A percentile compares a stretch with the other conserved stretches of the same genome.
These are phyloP conservation scores for Bacterosira constricta DNA, from an alignment of 108 stramenopile genomes.

Conservation along the genomic window DNA sequence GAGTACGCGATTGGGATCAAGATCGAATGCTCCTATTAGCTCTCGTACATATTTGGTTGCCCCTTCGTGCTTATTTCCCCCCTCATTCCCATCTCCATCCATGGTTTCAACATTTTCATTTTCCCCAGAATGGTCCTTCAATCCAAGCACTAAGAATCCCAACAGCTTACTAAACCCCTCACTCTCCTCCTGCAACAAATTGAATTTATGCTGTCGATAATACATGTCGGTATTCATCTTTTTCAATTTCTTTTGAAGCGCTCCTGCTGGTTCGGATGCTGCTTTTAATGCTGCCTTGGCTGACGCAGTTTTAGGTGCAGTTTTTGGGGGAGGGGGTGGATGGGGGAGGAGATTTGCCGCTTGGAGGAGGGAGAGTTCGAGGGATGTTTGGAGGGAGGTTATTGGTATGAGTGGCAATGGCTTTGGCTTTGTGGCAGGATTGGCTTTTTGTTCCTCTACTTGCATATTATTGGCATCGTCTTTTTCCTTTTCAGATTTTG, in stretches of 20 bases:
- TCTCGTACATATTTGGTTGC: slow-evolving; percentile 19
- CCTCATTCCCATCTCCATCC: neutral
- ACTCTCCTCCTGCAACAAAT: slow-evolving; percentile 92
- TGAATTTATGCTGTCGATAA: slow-evolving; percentile 94
- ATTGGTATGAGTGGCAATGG: slow-evolving; percentile 28
- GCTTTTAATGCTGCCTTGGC: neutral
- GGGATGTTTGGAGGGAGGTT: slow-evolving; percentile 22
- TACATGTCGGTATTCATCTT: slow-evolving; percentile 85
- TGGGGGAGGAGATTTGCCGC: slow-evolving; percentile 26
- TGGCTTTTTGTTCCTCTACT: too few relatives aligned
- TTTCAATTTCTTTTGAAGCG: slow-evolving; percentile 51
- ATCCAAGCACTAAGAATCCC: slow-evolving; percentile 22
- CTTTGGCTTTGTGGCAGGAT: neutral
- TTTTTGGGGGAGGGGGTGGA: slow-evolving; percentile 9
- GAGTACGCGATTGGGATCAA: slow-evolving; percentile 95
- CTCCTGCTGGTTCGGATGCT: neutral
- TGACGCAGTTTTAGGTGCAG: neutral
- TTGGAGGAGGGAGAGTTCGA: slow-evolving; percentile 33
- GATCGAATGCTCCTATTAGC: slow-evolving; percentile 91
- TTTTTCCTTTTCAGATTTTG: neutral
- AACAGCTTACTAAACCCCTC: slow-evolving; percentile 93
- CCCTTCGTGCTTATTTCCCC: neutral
- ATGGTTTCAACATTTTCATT: too few relatives aligned
- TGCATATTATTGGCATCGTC: too few relatives aligned
- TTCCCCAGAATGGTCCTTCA: too few relatives aligned